These are phyloP conservation scores for Stephania cephalantha DNA, from an alignment of 164 flowering plant species.

Conservation along the genomic window DNA sequence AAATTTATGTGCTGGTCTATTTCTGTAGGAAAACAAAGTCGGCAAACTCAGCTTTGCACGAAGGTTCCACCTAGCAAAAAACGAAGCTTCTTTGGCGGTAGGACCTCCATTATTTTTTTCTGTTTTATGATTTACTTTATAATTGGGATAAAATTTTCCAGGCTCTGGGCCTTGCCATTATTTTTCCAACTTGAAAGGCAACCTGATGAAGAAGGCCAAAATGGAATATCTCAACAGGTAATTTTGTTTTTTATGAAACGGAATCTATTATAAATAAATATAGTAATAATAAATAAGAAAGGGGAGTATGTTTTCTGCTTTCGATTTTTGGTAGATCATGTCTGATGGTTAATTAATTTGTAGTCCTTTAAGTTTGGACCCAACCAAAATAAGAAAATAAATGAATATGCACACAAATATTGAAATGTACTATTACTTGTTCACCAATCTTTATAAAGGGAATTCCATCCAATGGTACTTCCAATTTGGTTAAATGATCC, in stretches of 20 bases:
- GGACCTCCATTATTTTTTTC: not conserved
- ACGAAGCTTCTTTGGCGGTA: constrained; percentile 67
- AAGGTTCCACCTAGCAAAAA: constrained; percentile 73
- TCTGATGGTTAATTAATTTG: not conserved
- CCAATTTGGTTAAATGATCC: not conserved
- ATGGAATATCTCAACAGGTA: constrained; percentile 69
- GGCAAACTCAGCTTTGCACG: constrained; percentile 62
- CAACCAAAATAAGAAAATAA: not conserved
- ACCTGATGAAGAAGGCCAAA: constrained; percentile 84
- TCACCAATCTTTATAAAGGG: not conserved
- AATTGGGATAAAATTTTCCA: constrained; percentile 19
- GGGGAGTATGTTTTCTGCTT: not conserved
- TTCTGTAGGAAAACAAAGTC: constrained; percentile 61
- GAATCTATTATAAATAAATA: too few species aligned
- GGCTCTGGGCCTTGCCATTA: constrained; percentile 43
- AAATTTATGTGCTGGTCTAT: not conserved
- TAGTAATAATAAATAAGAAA: not conserved
- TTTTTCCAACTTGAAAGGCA: constrained; percentile 51
- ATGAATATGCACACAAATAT: not conserved
- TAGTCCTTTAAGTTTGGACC: not conserved
- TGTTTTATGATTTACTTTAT: not conserved
- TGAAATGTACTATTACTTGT: not conserved
- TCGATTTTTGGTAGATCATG: not conserved
- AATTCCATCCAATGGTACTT: not conserved
- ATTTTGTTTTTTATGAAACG: not conserved